Evolutionary conservation across 2,329 filamentous ascomycete species (phyloP).

Genomic region (Arthrobotrys sinensis): DNA sequence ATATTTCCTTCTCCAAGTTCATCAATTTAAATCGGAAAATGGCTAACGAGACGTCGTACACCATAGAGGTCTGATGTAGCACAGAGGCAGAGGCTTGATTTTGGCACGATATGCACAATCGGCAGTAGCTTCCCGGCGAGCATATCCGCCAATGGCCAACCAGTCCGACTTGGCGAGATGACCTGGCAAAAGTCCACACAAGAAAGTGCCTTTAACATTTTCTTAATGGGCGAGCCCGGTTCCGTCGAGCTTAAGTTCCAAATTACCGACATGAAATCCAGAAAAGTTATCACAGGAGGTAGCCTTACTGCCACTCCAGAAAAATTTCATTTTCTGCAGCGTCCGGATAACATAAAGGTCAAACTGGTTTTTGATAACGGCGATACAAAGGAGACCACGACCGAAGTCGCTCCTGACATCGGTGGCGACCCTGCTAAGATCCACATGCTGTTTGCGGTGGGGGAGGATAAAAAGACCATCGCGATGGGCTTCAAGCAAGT

Average conservation of each 20-base stretch:
- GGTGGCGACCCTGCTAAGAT: neutral
- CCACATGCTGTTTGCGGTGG: neutral
- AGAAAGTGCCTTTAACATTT: neutral
- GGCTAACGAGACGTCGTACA: neutral
- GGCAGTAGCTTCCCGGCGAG: neutral
- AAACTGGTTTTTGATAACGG: conserved; percentile 3
- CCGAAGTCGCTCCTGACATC: neutral
- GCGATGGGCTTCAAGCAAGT: conserved; percentile 14
- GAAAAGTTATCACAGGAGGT: neutral
- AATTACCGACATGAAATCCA: neutral
- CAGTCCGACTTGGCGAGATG: conserved; percentile 10
- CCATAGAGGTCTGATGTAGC: neutral
- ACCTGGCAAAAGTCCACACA: conserved; percentile 2
- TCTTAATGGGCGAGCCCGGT: neutral
- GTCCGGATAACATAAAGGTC: conserved; percentile 12
- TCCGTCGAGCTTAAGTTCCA: conserved; percentile 3
- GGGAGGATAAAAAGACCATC: neutral
- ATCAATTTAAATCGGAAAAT: neutral
- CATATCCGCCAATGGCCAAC: neutral
- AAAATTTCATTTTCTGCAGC: conserved; percentile 13
- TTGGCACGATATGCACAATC: neutral
- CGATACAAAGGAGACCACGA: neutral
- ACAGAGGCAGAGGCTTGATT: neutral
- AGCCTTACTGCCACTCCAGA: conserved; percentile 4
- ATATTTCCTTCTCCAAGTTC: neutral